Conservation (phyloP, 2,329 filamentous ascomycete species). For the Aspergillus pseudonomiae region DNA sequence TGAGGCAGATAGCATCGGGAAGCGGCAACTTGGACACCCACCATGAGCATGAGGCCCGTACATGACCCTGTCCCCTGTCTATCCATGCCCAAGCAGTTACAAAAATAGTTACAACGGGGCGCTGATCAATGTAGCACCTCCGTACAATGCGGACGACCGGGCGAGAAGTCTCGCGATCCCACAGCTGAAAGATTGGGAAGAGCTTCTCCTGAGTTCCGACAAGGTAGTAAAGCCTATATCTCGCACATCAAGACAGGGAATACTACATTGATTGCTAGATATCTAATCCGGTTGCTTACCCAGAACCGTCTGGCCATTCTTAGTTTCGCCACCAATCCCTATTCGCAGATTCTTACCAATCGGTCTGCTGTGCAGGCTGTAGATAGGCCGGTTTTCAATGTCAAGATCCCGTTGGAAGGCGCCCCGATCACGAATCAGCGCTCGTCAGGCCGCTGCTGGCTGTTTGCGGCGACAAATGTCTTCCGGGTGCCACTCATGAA, state of each 20-base stretch:
- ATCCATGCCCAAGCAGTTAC: neutral
- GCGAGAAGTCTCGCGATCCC: neutral
- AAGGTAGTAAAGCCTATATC: neutral
- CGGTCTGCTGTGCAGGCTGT: constrained; percentile 60
- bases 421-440: constrained; percentile 83
- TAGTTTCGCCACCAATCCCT: constrained; percentile 69
- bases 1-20: constrained; percentile 1
- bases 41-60: neutral
- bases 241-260: neutral
- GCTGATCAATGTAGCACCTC: neutral
- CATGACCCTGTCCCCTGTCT: neutral
- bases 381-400: constrained; percentile 80
- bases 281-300: constrained; percentile 1
- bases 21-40: neutral
- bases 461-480: constrained; percentile 89
- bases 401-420: constrained; percentile 80
- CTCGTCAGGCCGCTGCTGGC: constrained; percentile 82
- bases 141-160: constrained; percentile 1
- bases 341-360: constrained; percentile 67
- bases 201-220: neutral
- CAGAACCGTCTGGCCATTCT: constrained; percentile 73
- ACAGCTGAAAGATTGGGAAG: neutral
- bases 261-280: neutral
- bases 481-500: constrained; percentile 89
- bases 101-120: neutral